These are phyloP conservation scores for Cutaneotrichosporon spelunceum DNA, from an alignment of 1,284 basidiomycete genomes.

Conservation along the genomic window DNA sequence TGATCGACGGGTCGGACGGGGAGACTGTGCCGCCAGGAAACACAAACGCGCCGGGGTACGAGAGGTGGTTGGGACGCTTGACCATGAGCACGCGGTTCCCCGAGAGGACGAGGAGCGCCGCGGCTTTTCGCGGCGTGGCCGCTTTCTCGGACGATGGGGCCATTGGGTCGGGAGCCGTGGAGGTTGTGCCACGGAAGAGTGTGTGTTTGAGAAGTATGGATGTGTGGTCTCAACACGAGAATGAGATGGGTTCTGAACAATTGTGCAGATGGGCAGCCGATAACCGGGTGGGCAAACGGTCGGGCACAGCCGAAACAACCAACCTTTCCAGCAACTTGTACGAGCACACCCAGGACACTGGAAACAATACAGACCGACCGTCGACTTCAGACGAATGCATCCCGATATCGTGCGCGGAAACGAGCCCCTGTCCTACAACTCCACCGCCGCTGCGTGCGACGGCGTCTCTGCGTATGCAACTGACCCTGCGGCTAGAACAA, in stretches of 20 bases:
- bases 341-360: no score
- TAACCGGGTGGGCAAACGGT: not conserved
- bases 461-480: no score
- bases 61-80: not conserved
- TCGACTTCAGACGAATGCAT: conserved; percentile 1
- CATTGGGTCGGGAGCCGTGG: not conserved
- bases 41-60: conserved; percentile 14
- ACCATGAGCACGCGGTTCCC: conserved; percentile 1
- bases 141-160: not conserved
- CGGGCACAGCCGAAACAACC: no score
- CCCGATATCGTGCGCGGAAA: not conserved
- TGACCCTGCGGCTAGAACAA: no score
- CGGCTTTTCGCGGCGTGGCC: not conserved
- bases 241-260: no score
- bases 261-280: not conserved
- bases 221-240: not conserved
- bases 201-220: not conserved
- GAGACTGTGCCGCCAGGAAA: conserved; percentile 18
- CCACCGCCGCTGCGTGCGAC: conserved; percentile 3
- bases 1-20: conserved; percentile 1
- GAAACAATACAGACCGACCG: not conserved
- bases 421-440: conserved; percentile 4
- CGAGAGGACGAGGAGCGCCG: not conserved
- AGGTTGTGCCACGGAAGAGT: not conserved
- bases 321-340: no score